A percentile compares a stretch with the other conserved stretches of the same genome.
Evolutionary conservation across 176 grass and related monocot species (phyloP).

Genomic region (Metroxylon sagu): DNA sequence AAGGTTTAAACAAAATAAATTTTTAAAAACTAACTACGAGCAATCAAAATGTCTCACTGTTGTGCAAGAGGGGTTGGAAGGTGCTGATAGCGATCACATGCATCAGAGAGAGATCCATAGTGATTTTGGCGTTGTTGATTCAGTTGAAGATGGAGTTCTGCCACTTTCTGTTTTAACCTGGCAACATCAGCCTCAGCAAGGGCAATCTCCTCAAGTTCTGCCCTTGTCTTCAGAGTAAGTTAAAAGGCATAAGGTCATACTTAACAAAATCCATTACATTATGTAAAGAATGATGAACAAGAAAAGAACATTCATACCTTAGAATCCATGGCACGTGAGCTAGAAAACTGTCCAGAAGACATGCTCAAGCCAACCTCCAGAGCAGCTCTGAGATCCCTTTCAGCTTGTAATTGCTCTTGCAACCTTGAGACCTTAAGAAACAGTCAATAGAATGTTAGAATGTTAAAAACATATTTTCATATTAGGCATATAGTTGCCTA

Average conservation of each 20-base stretch:
- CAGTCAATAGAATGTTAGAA: conserved; percentile 23
- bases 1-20: too few species aligned
- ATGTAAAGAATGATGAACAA: neutral
- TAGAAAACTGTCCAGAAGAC: conserved; percentile 84
- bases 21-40: too few species aligned
- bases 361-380: conserved; percentile 97
- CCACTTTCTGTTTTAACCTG: conserved; percentile 85
- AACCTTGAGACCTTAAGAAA: conserved; percentile 72
- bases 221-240: conserved; percentile 54
- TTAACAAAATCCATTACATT: too few species aligned
- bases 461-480: conserved; percentile 8
- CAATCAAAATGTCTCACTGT: conserved; percentile 48
- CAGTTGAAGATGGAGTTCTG: conserved; percentile 93
- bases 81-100: conserved; percentile 44
- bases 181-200: conserved; percentile 84
- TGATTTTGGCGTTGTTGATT: conserved; percentile 87
- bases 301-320: conserved; percentile 36
- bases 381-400: conserved; percentile 93
- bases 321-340: conserved; percentile 68
- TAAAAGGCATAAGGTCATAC: conserved; percentile 1
- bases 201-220: conserved; percentile 88
- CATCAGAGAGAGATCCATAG: conserved; percentile 47
- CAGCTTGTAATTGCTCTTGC: conserved; percentile 98
- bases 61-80: conserved; percentile 59
- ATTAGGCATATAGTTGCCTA: neutral